Evolutionary conservation across 169 alveolate species (phyloP).

Genomic region (Theileria parva): DNA sequence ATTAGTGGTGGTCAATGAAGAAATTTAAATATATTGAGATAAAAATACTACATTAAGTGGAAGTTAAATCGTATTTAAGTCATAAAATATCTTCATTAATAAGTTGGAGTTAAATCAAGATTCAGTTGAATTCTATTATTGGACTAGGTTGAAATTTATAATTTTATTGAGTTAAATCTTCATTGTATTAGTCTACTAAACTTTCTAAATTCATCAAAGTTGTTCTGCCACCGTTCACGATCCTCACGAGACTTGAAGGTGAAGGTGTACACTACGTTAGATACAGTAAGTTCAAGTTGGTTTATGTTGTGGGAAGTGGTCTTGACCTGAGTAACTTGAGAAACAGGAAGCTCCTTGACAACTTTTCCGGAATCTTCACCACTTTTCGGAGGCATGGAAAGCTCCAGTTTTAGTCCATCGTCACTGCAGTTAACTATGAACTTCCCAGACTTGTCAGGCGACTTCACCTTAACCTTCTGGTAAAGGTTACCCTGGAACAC

Average conservation of each 20-base stretch:
- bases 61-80: no score
- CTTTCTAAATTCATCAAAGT: conserved; percentile 69
- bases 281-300: conserved; percentile 69
- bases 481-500: conserved; percentile 69
- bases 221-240: conserved; percentile 75
- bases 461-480: conserved; percentile 70
- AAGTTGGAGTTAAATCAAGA: not conserved
- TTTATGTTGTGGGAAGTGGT: conserved; percentile 72
- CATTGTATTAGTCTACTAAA: conserved; percentile 34
- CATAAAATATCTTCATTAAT: not conserved
- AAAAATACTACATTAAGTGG: not conserved
- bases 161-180: not conserved
- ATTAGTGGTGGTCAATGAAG: not conserved
- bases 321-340: conserved; percentile 45
- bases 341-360: not conserved
- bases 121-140: not conserved
- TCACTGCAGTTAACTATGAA: conserved; percentile 73
- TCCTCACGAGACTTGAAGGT: conserved; percentile 73
- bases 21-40: not conserved
- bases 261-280: conserved; percentile 66
- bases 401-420: conserved; percentile 72
- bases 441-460: conserved; percentile 71
- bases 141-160: no score
- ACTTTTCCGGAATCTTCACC: conserved; percentile 16
- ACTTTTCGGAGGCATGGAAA: conserved; percentile 69